Evolutionary conservation across 2,329 filamentous ascomycete species (phyloP).

Genomic region (Arthrobotrys megalospora): DNA sequence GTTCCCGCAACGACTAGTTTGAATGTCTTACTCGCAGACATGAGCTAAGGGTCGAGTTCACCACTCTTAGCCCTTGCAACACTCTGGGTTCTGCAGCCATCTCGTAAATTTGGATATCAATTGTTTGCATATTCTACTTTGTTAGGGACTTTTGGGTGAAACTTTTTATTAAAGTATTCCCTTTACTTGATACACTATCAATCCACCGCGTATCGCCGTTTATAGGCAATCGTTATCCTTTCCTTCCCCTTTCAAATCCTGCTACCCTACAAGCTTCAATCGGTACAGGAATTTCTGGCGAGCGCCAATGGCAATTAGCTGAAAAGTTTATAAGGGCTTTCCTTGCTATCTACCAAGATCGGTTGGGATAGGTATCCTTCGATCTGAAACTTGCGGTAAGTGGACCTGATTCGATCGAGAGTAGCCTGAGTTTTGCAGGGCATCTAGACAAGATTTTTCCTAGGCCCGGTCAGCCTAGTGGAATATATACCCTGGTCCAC

Average conservation of each 20-base stretch:
- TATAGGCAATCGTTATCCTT: slow-evolving; percentile 31
- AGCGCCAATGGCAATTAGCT: slow-evolving; percentile 5
- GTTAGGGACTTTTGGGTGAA: slow-evolving; percentile 9
- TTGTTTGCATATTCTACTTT: slow-evolving; percentile 38
- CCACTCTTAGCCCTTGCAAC: slow-evolving; percentile 58
- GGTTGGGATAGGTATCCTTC: slow-evolving; percentile 35
- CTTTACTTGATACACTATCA: slow-evolving; percentile 51
- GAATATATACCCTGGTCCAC: slow-evolving; percentile 58
- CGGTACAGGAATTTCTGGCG: slow-evolving; percentile 17
- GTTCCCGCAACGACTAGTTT: slow-evolving; percentile 58
- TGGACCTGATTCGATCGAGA: slow-evolving; percentile 54
- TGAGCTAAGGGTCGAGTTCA: slow-evolving; percentile 54
- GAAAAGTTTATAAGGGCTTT: slow-evolving; percentile 14
- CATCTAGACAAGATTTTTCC: slow-evolving; percentile 48
- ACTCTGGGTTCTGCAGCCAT: slow-evolving; percentile 60
- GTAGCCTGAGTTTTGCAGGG: slow-evolving; percentile 51
- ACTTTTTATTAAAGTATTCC: slow-evolving; percentile 45
- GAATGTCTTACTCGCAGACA: slow-evolving; percentile 59
- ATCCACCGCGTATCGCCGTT: slow-evolving; percentile 52
- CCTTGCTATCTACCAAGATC: slow-evolving; percentile 45
- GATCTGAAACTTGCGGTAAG: slow-evolving; percentile 62
- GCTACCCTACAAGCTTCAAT: slow-evolving; percentile 41
- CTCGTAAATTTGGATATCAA: slow-evolving; percentile 60
- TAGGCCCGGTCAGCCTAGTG: slow-evolving; percentile 43
- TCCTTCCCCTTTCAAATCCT: slow-evolving; percentile 20